Evolutionary conservation across 495 filamentous ascomycete genomes (phyloP).

Genomic region (Penicillium bovifimosum): DNA sequence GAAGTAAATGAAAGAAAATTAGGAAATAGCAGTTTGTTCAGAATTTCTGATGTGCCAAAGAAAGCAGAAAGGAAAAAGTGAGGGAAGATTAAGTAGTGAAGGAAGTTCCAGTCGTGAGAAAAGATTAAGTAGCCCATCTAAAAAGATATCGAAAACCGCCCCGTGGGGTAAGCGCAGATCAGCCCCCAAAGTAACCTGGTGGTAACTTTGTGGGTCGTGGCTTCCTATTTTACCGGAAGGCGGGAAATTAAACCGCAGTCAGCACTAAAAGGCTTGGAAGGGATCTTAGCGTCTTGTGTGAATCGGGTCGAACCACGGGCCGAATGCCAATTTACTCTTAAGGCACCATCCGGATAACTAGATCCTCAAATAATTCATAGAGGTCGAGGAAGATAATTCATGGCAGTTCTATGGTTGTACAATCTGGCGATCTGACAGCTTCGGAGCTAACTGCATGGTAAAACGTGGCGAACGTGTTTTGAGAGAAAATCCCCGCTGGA

Average conservation of each 20-base stretch:
- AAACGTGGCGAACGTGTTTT: background rate
- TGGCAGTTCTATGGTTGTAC: background rate
- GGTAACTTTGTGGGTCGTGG: too few species aligned
- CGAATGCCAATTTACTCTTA: background rate
- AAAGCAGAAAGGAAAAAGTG: background rate
- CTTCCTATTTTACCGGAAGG: background rate
- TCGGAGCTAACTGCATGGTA: background rate
- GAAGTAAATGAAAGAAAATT: too few species aligned
- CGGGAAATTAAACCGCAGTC: background rate
- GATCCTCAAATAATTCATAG: background rate
- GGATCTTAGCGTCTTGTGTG: background rate
- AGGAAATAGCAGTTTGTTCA: background rate
- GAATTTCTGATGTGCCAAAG: background rate
- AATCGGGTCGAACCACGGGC: background rate
- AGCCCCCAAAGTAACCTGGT: background rate
- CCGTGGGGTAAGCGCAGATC: background rate
- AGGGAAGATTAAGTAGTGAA: background rate
- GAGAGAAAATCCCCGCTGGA: background rate
- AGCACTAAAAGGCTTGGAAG: slow-evolving; percentile 2
- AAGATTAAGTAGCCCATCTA: background rate
- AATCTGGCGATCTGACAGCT: background rate
- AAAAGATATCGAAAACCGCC: background rate
- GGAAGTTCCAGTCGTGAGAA: too few species aligned
- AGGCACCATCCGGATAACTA: background rate
- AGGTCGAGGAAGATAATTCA: background rate